Evolutionary conservation across 495 filamentous ascomycete genomes (phyloP).

Genomic region (Lasiosphaeria miniovina): DNA sequence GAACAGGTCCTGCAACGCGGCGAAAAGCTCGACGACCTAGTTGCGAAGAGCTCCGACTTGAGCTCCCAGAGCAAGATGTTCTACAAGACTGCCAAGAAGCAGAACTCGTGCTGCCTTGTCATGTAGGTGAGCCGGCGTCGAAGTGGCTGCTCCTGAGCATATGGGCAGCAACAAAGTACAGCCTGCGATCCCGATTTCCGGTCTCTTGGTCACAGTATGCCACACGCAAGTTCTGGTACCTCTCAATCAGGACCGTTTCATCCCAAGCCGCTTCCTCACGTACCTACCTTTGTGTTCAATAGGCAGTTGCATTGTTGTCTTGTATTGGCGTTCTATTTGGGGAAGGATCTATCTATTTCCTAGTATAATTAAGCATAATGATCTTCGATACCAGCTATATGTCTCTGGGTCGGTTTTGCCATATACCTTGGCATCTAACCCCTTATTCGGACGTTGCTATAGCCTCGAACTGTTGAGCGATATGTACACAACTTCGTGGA

Average conservation of each 20-base stretch:
- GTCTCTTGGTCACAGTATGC: background rate
- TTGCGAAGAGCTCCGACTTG: slow-evolving; percentile 82
- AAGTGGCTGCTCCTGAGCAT: background rate
- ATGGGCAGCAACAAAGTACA: background rate
- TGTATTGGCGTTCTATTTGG: background rate
- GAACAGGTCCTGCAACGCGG: slow-evolving; percentile 67
- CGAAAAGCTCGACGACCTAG: slow-evolving; percentile 88
- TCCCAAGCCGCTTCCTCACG: background rate
- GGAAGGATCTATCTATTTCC: background rate
- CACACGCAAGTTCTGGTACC: background rate
- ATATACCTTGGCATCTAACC: background rate
- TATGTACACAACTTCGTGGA: no score
- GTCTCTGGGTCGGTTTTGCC: no score
- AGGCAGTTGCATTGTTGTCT: background rate
- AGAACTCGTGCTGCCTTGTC: slow-evolving; percentile 87
- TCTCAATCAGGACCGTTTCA: background rate
- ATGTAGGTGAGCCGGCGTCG: slow-evolving; percentile 52
- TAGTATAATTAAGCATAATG: background rate
- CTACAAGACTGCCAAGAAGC: slow-evolving; percentile 78
- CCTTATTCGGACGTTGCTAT: background rate
- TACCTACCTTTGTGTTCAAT: background rate
- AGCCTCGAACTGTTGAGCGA: no score
- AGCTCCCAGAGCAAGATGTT: slow-evolving; percentile 95
- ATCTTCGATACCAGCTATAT: background rate
- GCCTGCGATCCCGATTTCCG: background rate